Conservation (phyloP, 2,329 filamentous ascomycete genomes). For the Daldinia eschscholtzii region DNA sequence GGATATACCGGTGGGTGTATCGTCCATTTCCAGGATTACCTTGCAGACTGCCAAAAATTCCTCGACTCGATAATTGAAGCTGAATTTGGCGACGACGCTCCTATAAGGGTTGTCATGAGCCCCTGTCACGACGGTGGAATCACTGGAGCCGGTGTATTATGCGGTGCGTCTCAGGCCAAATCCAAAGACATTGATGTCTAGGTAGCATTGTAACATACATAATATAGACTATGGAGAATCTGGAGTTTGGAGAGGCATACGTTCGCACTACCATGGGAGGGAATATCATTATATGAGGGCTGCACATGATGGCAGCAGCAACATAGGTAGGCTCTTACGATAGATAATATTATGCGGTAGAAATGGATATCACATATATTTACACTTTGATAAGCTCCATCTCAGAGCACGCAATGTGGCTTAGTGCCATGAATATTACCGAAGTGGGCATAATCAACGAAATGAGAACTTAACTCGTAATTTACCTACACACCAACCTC, state of each 20-base stretch:
- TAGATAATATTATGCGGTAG: conserved; percentile 7
- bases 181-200: conserved; percentile 44
- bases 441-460: neutral
- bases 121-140: conserved; percentile 73
- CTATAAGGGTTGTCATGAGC: conserved; percentile 62
- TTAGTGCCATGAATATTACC: neutral
- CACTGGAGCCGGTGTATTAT: conserved; percentile 71
- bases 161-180: conserved; percentile 59
- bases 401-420: conserved; percentile 11
- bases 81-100: conserved; percentile 55
- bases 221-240: conserved; percentile 23
- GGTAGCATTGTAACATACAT: conserved; percentile 18
- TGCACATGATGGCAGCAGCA: conserved; percentile 23
- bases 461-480: conserved; percentile 5
- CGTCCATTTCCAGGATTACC: conserved; percentile 81
- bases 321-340: conserved; percentile 18
- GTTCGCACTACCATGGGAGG: conserved; percentile 27
- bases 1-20: conserved; percentile 87
- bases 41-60: conserved; percentile 76
- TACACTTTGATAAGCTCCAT: conserved; percentile 13
- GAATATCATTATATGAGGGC: conserved; percentile 7
- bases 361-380: conserved; percentile 14
- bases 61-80: conserved; percentile 67
- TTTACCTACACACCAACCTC: neutral
- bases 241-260: conserved; percentile 36